Evolutionary conservation across 805 yeast species (phyloP).

Genomic region (Yarrowia sp.): DNA sequence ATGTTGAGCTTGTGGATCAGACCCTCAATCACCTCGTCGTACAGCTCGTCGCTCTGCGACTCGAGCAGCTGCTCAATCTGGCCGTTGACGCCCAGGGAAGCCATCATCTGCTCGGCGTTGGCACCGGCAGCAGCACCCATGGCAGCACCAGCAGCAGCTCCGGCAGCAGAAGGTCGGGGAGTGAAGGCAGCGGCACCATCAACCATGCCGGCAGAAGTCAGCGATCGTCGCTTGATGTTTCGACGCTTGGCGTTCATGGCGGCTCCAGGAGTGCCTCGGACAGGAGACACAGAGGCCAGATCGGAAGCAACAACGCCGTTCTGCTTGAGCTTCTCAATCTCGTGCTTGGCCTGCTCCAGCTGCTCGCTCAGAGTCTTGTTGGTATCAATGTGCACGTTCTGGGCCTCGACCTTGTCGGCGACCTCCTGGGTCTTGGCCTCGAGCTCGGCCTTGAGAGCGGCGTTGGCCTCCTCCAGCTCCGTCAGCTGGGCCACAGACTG

Average conservation of each 20-base stretch:
- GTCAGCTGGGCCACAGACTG: conserved; percentile 45
- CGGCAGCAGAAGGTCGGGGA: conserved; percentile 44
- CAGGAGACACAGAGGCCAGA: conserved; percentile 43
- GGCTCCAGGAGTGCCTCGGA: conserved; percentile 43
- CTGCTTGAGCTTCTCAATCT: conserved; percentile 48
- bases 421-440: conserved; percentile 39
- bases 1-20: conserved; percentile 82
- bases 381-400: conserved; percentile 40
- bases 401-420: conserved; percentile 28
- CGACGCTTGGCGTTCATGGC: conserved; percentile 46
- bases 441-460: conserved; percentile 30
- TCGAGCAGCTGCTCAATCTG: conserved; percentile 50
- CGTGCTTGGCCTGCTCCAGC: conserved; percentile 45
- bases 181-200: conserved; percentile 38
- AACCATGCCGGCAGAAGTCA: conserved; percentile 43
- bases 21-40: conserved; percentile 85
- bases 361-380: conserved; percentile 50
- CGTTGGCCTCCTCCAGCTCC: conserved; percentile 33
- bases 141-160: conserved; percentile 42
- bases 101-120: conserved; percentile 57
- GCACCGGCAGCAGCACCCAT: conserved; percentile 39
- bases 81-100: conserved; percentile 51
- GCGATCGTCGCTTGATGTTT: conserved; percentile 46
- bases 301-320: conserved; percentile 43
- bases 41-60: conserved; percentile 54